These are phyloP conservation scores for Monilinia laxa DNA, from an alignment of 2,329 filamentous ascomycete species.

Conservation along the genomic window DNA sequence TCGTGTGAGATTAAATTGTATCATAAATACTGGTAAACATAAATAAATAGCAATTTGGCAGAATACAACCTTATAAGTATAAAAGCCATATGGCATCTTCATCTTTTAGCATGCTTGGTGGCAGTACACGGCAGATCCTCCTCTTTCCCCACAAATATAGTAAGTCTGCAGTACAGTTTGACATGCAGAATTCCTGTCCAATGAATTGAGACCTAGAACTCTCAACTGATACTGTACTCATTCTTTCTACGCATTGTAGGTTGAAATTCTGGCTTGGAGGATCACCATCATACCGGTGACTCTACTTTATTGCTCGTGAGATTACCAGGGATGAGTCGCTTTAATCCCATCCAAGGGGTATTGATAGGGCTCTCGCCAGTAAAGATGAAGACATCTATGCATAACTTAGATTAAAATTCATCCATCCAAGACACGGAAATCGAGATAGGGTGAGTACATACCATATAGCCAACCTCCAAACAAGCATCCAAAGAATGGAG, in stretches of 20 bases:
- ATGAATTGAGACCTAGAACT: neutral
- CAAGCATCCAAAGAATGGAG: constrained; percentile 63
- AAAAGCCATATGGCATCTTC: too few species aligned
- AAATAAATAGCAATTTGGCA: too few species aligned
- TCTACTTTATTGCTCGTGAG: neutral
- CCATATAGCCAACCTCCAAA: constrained; percentile 67
- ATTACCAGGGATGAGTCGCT: constrained; percentile 25
- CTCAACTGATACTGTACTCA: neutral
- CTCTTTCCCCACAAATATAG: too few species aligned
- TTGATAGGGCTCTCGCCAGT: constrained; percentile 37
- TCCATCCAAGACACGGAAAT: neutral
- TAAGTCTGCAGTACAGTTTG: neutral
- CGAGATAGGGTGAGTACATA: neutral
- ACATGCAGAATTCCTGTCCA: neutral
- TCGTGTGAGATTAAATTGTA: too few species aligned
- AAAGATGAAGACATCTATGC: constrained; percentile 52
- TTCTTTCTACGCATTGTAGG: neutral
- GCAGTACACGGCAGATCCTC: too few species aligned
- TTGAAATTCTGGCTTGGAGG: too few species aligned
- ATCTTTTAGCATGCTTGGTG: too few species aligned
- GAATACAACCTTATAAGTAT: too few species aligned
- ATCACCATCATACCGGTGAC: neutral
- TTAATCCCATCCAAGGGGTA: constrained; percentile 38
- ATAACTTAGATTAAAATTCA: neutral
- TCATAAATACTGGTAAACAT: too few species aligned